phyloP scores from a whole-genome alignment of 768 basidiomycete species.

The Termitomyces eurrhizus region DNA sequence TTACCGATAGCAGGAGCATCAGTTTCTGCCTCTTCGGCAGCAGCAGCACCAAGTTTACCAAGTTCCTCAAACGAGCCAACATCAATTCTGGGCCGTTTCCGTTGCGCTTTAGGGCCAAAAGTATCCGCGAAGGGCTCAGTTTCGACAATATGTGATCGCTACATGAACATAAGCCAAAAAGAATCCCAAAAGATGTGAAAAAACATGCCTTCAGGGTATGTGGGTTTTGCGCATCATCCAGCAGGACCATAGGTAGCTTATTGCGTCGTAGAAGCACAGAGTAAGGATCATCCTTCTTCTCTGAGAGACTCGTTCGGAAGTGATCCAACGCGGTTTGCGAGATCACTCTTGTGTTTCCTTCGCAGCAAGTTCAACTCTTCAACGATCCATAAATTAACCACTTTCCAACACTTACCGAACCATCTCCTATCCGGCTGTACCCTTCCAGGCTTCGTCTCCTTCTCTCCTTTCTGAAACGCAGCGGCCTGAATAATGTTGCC shows the following conservation, averaged over 20 bases:
- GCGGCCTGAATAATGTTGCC: slow-evolving; percentile 94
- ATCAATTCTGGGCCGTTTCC: slow-evolving; percentile 84
- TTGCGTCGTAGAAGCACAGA: slow-evolving; percentile 91
- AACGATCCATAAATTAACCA: slow-evolving; percentile 2
- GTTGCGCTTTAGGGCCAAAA: slow-evolving; percentile 93
- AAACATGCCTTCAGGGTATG: slow-evolving; percentile 63
- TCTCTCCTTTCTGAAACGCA: slow-evolving; percentile 94
- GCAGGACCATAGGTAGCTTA: slow-evolving; percentile 94
- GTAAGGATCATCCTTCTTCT: slow-evolving; percentile 91
- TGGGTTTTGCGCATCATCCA: slow-evolving; percentile 86
- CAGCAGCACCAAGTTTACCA: slow-evolving; percentile 55
- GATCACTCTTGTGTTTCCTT: slow-evolving; percentile 98
- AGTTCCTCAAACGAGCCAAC: slow-evolving; percentile 94
- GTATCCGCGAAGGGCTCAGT: slow-evolving; percentile 94
- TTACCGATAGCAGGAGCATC: slow-evolving; percentile 45
- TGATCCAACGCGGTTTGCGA: slow-evolving; percentile 95
- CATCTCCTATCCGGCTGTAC: slow-evolving; percentile 95
- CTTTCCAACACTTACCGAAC: slow-evolving; percentile 70
- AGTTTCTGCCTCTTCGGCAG: slow-evolving; percentile 49
- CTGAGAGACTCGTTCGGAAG: slow-evolving; percentile 84
- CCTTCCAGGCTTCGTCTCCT: slow-evolving; percentile 83
- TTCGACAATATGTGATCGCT: slow-evolving; percentile 93
- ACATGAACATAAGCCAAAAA: slow-evolving; percentile 5
- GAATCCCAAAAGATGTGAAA: background rate
- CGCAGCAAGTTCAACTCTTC: background rate